Base-by-base conservation (phyloP, 257 asterid species). In the Pogostemon cablin region DNA sequence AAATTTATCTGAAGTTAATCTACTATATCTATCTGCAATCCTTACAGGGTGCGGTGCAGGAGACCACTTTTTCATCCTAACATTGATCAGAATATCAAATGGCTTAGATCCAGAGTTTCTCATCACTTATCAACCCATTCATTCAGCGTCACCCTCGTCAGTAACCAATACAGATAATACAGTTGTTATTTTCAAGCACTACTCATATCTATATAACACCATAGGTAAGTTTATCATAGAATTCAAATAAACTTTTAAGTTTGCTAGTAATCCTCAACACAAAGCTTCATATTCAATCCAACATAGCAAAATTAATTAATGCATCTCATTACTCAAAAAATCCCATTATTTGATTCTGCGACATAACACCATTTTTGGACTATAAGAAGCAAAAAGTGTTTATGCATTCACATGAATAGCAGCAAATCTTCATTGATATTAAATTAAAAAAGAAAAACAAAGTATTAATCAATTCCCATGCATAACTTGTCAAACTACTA, bases 401-500 rank as follows among this genome's bases (percentile, higher is more conserved):
- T 4, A 55, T 42, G 32, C 46, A 72, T 20, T 69, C 66, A 66
- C 34, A 61, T 35, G 69, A 55, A 74, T 38, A 59, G 60, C 65
- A 71, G 37, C 47, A 75, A 70, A 60, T 65, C 8, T 43, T 60
- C 69, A 38, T 38, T 42, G 41, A 49, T 17, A 62, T 10, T n/a
- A 65, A 65, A 39, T 44, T 11, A 0, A 15, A 69, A 67, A 57
- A 4, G 32, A 25, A 37, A 58, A 65, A 43, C 6, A 34, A 74
- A 59, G 44, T 47, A 40, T 56, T 53, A 53, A 65, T 57, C 50
- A 56, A 56, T 48, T 78, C 34, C 49, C 68, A 69, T 42, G 69
- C 55, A 56, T 73, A 42, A 49, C 46, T 35, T 58, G 74, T 74
- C 77, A 58, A 65, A 49, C 69, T 25, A 58, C 47, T 47, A 69